Percentiles rank a stretch among this genome's conserved stretches.
Evolutionary conservation across 2,329 filamentous ascomycete genomes (phyloP).

Genomic region (Talaromyces islandicus): DNA sequence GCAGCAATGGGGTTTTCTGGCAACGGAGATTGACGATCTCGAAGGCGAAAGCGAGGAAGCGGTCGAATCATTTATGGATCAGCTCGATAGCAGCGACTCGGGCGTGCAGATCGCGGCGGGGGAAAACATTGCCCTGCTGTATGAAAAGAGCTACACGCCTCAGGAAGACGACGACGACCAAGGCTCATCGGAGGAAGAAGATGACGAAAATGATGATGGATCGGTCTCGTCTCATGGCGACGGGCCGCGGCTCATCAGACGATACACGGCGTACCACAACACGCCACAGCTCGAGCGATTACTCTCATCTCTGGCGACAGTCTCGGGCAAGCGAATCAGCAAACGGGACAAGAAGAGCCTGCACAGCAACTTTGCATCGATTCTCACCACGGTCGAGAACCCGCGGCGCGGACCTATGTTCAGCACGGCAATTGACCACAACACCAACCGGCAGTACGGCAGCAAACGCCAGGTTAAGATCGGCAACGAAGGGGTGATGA

Average conservation of each 20-base stretch:
- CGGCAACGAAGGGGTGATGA: slow-evolving; percentile 51
- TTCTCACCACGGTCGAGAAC: slow-evolving; percentile 60
- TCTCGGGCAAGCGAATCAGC: slow-evolving; percentile 56
- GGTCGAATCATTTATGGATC: slow-evolving; percentile 76
- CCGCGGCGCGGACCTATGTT: slow-evolving; percentile 62
- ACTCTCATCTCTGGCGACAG: slow-evolving; percentile 54
- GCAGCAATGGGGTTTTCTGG: slow-evolving; percentile 73
- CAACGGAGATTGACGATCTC: slow-evolving; percentile 69
- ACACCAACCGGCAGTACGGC: slow-evolving; percentile 56
- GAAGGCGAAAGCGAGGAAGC: slow-evolving; percentile 65
- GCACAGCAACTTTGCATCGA: slow-evolving; percentile 61
- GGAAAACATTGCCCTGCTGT: slow-evolving; percentile 74
- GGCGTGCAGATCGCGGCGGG: slow-evolving; percentile 72
- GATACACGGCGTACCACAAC: slow-evolving; percentile 63
- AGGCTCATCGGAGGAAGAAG: slow-evolving; percentile 36
- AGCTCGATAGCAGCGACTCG: slow-evolving; percentile 69
- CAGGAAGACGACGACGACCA: slow-evolving; percentile 54
- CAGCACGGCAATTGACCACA: slow-evolving; percentile 56
- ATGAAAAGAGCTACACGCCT: slow-evolving; percentile 63
- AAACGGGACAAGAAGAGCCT: slow-evolving; percentile 62
- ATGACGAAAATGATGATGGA: slow-evolving; percentile 31
- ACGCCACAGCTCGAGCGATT: slow-evolving; percentile 55
- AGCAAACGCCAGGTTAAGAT: slow-evolving; percentile 58
- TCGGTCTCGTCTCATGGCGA: slow-evolving; percentile 23
- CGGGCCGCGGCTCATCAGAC: slow-evolving; percentile 49